Evolutionary conservation across 2,329 filamentous ascomycete species (phyloP).

Genomic region (Microsporum audouinii): DNA sequence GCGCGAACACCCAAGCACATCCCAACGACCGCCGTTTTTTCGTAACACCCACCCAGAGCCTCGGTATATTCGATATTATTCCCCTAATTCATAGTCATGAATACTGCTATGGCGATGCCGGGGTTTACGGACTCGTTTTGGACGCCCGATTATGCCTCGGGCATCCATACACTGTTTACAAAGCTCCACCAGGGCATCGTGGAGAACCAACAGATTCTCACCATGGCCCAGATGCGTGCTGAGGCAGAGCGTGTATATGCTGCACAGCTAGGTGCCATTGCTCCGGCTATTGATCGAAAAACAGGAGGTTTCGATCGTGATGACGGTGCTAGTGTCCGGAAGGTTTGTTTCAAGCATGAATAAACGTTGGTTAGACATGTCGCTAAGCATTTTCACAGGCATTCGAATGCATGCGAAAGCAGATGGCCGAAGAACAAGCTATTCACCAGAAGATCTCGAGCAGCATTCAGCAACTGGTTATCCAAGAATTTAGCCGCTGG

Average conservation of each 20-base stretch:
- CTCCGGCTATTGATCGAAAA: slow-evolving; percentile 68
- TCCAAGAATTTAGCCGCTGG: slow-evolving; percentile 90
- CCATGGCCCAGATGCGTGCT: slow-evolving; percentile 82
- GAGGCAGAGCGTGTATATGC: slow-evolving; percentile 91
- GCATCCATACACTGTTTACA: slow-evolving; percentile 83
- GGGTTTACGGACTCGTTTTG: slow-evolving; percentile 94
- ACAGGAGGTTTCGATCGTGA: slow-evolving; percentile 72
- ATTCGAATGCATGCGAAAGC: slow-evolving; percentile 80
- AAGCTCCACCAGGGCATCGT: slow-evolving; percentile 94
- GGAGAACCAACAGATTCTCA: slow-evolving; percentile 89
- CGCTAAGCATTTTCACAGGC: slow-evolving; percentile 46
- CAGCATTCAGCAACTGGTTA: slow-evolving; percentile 90
- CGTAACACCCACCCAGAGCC: background rate
- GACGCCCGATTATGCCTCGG: slow-evolving; percentile 94
- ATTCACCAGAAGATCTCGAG: slow-evolving; percentile 93
- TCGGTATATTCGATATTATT: background rate
- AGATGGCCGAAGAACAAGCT: slow-evolving; percentile 82
- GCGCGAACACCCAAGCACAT: background rate
- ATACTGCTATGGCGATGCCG: slow-evolving; percentile 49
- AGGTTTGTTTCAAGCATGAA: slow-evolving; percentile 47
- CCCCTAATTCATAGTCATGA: background rate
- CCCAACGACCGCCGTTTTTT: background rate
- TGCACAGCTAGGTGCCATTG: slow-evolving; percentile 67
- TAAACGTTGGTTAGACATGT: background rate
- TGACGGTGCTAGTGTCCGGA: slow-evolving; percentile 89